Base-by-base conservation (phyloP, 345 rosid genomes). In the Dipteronia dyeriana region DNA sequence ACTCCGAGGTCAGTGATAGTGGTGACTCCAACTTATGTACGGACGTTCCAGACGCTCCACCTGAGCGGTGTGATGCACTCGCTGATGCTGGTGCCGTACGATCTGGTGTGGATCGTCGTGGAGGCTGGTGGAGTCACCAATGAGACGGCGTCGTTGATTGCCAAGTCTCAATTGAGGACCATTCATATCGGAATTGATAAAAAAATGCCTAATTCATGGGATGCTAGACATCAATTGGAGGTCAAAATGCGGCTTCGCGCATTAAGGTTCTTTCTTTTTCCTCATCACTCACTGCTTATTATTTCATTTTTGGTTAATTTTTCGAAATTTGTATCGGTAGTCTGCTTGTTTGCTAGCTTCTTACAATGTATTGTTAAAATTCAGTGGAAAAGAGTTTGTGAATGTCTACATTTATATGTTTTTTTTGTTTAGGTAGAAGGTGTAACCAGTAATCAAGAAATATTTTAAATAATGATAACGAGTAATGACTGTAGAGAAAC, bases 21-120 rank as follows among this genome's bases (percentile, higher is more conserved):
- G 20, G 92, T 97, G 57, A 94, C 99, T 6, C 97, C 99, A 17
- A 94, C 99, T 60, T 94, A 94, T 51, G 99, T 91, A 1, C 86
- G 99, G 76, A 97, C 99, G 2, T 97, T 97, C 77, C 98, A 94
- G 80, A 85, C 92, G 57, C 86, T 97, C 68, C 99, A 97, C 79
- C 81, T 97, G 86, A 97, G 89, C 38, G 99, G 97, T 13, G 91
- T 94, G 74, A 90, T 97, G 93, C 97, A 94, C 82, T 89, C 97
- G 14, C 81, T 97, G 66, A 94, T 94, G 99, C 86, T 94, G 66
- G 87, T 88, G 0, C 98, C 98, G 0, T 90, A 97, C 81, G 91
- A 94, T 82, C 83, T 97, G 82, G 85, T 92, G 38, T 97, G 99
- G 98, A 90, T 97, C 81, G 92, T 97, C 16, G 96, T 97, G 76